phyloP scores from a whole-genome alignment of 805 yeast species.

The Saccharomycopsis babjevae region DNA sequence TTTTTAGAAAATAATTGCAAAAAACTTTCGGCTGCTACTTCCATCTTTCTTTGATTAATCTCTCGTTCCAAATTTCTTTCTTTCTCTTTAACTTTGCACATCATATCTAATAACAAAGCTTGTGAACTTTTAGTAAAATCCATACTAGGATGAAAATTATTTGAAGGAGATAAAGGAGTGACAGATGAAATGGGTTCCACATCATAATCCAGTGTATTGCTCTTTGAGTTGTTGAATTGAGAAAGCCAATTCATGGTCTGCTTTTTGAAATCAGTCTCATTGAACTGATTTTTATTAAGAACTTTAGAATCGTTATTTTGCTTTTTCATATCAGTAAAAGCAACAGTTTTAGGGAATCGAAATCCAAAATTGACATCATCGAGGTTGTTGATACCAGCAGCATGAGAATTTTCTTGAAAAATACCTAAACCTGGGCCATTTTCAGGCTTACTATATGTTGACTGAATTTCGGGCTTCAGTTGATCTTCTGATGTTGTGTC shows the following conservation, averaged over 20 bases:
- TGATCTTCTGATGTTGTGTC: not conserved
- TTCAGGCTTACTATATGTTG: not conserved
- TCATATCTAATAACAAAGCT: constrained; percentile 14
- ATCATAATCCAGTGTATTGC: not conserved
- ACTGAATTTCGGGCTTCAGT: not conserved
- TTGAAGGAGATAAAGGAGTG: constrained; percentile 11
- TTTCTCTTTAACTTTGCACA: constrained; percentile 9
- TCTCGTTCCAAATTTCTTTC: constrained; percentile 1
- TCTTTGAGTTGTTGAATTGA: not conserved
- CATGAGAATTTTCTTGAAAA: not conserved
- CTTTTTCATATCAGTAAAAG: not conserved
- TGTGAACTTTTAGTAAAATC: constrained; percentile 13
- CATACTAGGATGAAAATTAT: not conserved
- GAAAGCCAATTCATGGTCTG: constrained; percentile 13
- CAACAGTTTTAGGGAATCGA: constrained; percentile 6
- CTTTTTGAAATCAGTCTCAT: not conserved
- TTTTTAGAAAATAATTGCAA: not conserved
- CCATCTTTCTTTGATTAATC: not conserved
- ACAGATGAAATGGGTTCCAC: constrained; percentile 1
- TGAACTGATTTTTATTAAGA: not conserved
- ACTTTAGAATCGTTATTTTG: not conserved
- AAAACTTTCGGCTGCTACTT: not conserved
- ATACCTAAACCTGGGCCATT: not conserved
- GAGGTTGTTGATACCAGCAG: not conserved
- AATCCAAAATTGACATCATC: constrained; percentile 5